Percentiles rank a stretch among this genome's conserved stretches.
phyloP scores from a whole-genome alignment of 805 yeast species.

The Sugiyamaella chiloensis region DNA sequence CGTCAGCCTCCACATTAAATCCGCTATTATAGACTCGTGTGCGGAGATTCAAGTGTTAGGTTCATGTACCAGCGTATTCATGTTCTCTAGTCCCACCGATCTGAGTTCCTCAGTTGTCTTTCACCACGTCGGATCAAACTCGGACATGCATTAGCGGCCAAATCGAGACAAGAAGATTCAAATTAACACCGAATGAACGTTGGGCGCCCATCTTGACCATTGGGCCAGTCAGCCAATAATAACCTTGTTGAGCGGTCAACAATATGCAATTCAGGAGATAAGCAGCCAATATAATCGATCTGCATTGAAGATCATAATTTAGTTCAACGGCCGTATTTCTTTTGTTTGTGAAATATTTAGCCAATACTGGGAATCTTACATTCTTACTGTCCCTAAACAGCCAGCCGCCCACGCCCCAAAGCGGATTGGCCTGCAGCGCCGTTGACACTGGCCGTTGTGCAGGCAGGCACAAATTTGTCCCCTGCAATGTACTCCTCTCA shows the following conservation, averaged over 20 bases:
- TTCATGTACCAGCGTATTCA: too few relatives aligned
- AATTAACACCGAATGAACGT: too few relatives aligned
- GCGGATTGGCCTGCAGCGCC: slow-evolving; percentile 4
- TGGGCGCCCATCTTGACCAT: too few relatives aligned
- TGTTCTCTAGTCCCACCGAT: too few relatives aligned
- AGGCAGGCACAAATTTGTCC: slow-evolving; percentile 2
- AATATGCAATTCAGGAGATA: neutral
- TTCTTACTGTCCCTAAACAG: neutral
- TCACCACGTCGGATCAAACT: too few relatives aligned
- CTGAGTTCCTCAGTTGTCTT: too few relatives aligned
- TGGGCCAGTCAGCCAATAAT: too few relatives aligned
- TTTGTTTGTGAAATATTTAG: neutral
- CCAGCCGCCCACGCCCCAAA: neutral
- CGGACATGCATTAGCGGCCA: too few relatives aligned
- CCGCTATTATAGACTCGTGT: too few relatives aligned
- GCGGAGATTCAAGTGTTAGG: too few relatives aligned
- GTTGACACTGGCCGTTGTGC: slow-evolving; percentile 2
- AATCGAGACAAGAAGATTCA: too few relatives aligned
- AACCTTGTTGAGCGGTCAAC: neutral
- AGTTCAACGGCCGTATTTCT: neutral
- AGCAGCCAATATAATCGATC: neutral
- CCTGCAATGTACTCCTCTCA: slow-evolving; percentile 1
- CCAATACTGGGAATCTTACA: neutral
- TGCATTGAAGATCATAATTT: neutral
- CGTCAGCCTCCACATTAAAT: too few relatives aligned